phyloP scores from a whole-genome alignment of 768 basidiomycete species.

The Pholiota conissans region DNA sequence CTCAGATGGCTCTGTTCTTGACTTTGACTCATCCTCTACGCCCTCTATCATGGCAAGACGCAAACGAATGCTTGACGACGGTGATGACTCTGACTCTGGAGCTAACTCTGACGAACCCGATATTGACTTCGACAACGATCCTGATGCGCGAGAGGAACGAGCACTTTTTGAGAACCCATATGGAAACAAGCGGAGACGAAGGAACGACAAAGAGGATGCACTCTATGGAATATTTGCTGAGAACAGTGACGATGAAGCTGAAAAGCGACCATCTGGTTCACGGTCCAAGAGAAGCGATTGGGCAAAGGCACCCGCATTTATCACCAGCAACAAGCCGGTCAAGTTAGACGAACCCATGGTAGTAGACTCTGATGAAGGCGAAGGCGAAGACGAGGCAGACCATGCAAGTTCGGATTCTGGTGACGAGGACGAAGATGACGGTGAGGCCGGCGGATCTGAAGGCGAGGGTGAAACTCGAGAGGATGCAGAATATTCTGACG shows the following conservation, averaged over 20 bases:
- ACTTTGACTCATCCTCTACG: not conserved
- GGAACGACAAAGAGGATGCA: slow-evolving; percentile 67
- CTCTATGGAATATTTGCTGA: slow-evolving; percentile 77
- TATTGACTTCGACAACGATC: slow-evolving; percentile 48
- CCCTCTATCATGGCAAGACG: slow-evolving; percentile 60
- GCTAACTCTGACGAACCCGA: slow-evolving; percentile 53
- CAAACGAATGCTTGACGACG: slow-evolving; percentile 75
- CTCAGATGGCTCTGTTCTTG: too few relatives aligned
- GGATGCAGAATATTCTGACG: slow-evolving; percentile 40
- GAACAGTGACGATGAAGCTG: slow-evolving; percentile 63
- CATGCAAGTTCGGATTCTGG: slow-evolving; percentile 20
- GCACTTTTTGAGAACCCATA: slow-evolving; percentile 79
- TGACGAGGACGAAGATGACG: slow-evolving; percentile 35
- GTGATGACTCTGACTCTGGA: slow-evolving; percentile 72
- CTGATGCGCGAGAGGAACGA: slow-evolving; percentile 71
- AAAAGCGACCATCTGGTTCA: slow-evolving; percentile 4
- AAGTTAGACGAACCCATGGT: slow-evolving; percentile 43
- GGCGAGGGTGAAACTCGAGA: slow-evolving; percentile 37
- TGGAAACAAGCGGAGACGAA: slow-evolving; percentile 64
- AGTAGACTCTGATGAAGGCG: slow-evolving; percentile 34
- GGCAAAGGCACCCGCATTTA: slow-evolving; percentile 78
- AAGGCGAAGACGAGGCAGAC: slow-evolving; percentile 27
- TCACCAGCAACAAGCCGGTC: slow-evolving; percentile 54
- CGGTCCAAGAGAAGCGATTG: slow-evolving; percentile 56
- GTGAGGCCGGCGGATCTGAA: slow-evolving; percentile 34